Percentiles rank a stretch among this genome's conserved stretches.
Conservation (phyloP, 129 eudicot species). For the Flaveria brownii region DNA sequence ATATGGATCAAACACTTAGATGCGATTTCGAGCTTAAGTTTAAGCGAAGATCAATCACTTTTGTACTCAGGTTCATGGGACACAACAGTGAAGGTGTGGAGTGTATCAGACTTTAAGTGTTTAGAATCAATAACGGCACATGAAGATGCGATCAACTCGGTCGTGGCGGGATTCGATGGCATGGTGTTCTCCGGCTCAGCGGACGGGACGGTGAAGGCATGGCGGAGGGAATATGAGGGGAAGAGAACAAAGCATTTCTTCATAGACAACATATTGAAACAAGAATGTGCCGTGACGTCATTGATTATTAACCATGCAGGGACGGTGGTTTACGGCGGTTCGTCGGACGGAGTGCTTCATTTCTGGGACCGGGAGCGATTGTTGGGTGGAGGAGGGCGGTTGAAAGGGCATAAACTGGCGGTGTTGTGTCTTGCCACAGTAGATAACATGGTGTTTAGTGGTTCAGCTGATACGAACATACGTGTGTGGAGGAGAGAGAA, state of each 20-base stretch:
- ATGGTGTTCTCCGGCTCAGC: slow-evolving; percentile 82
- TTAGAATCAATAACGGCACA: slow-evolving; percentile 68
- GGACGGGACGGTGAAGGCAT: slow-evolving; percentile 71
- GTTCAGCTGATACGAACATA: slow-evolving; percentile 69
- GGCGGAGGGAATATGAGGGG: slow-evolving; percentile 76
- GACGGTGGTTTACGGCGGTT: slow-evolving; percentile 55
- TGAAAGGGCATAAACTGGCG: slow-evolving; percentile 74
- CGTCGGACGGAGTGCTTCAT: slow-evolving; percentile 69
- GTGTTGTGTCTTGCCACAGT: slow-evolving; percentile 58
- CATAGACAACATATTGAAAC: slow-evolving; percentile 62
- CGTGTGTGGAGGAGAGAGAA: slow-evolving; percentile 77
- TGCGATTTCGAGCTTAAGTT: slow-evolving; percentile 63
- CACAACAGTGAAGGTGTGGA: slow-evolving; percentile 74
- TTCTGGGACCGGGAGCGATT: slow-evolving; percentile 60
- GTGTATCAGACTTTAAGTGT: slow-evolving; percentile 62
- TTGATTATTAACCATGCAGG: slow-evolving; percentile 46
- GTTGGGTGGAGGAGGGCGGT: slow-evolving; percentile 44
- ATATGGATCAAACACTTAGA: slow-evolving; percentile 73
- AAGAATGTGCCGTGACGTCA: slow-evolving; percentile 77
- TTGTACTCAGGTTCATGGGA: slow-evolving; percentile 89
- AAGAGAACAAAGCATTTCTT: slow-evolving; percentile 76
- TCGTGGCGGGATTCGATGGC: slow-evolving; percentile 76
- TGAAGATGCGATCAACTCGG: slow-evolving; percentile 78
- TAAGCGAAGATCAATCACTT: slow-evolving; percentile 61
- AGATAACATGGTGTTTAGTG: slow-evolving; percentile 63